Evolutionary conservation across 164 flowering plant species (phyloP).

Genomic region (Malania oleifera): DNA sequence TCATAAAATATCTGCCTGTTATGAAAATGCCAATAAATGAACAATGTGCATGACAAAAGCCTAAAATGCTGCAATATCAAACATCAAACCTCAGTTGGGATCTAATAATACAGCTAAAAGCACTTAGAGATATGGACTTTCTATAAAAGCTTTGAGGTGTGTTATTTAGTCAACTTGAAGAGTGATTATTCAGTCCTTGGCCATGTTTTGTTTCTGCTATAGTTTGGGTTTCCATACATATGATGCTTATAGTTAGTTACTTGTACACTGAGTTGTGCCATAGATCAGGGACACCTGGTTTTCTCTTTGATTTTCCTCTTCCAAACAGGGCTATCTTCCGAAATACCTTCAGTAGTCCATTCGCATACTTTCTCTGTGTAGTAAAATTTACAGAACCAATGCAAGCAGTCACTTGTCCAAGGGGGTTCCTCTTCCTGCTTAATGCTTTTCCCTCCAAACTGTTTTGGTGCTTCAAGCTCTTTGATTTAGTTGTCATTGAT

Average conservation of each 20-base stretch:
- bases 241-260: not conserved
- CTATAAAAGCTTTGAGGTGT: too few relatives aligned
- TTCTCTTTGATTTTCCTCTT: constrained; percentile 50
- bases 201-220: not conserved
- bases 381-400: constrained; percentile 63
- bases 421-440: constrained; percentile 48
- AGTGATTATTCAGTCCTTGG: not conserved
- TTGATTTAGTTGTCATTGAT: constrained; percentile 18
- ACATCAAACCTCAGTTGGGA: too few relatives aligned
- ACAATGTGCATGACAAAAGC: too few relatives aligned
- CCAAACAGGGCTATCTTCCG: constrained; percentile 46
- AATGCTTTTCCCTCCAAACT: constrained; percentile 33
- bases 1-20: too few relatives aligned
- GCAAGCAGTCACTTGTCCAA: constrained; percentile 57
- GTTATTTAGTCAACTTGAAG: too few relatives aligned
- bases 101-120: too few relatives aligned
- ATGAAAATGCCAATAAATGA: too few relatives aligned
- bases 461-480: constrained; percentile 20
- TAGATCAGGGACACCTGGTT: constrained; percentile 27
- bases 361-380: constrained; percentile 67
- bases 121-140: too few relatives aligned
- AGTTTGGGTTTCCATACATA: not conserved
- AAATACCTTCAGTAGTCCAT: constrained; percentile 52
- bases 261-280: constrained; percentile 25
- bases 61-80: too few relatives aligned